Base-by-base conservation (phyloP, 352 stramenopile species). In the Globisporangium yorkense region DNA sequence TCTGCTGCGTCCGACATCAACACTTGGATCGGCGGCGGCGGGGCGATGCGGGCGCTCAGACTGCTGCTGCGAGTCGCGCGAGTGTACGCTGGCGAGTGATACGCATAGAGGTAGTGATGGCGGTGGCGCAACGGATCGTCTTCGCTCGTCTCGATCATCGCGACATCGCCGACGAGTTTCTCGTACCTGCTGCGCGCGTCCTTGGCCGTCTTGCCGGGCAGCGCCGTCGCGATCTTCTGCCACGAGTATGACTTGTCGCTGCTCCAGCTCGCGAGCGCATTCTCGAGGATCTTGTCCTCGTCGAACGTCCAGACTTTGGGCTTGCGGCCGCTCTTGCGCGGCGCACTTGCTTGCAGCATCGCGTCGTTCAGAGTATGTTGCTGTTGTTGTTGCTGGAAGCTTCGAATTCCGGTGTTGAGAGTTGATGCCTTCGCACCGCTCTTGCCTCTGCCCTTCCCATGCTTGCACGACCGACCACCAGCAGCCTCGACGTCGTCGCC, bases 281-380 rank as follows among this genome's bases (percentile, higher is more conserved):
- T 80, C 65, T 95, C 86, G 55, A 95, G 84, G 2, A 75, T 68
- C 66, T 90, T 89, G 59, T 95, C 84, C 65, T 95, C 84, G 51
- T 92, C 74, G 44, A 89, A 88, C 33, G 66, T 92, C 86, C 86
- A 95, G 13, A 65, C 51, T 37, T 80, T 89, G n/a, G 67, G 57
- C 5, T 72, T 72, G 46, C 70, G 70, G 24, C 43, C 63, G 29
- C 52, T 63, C 54, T 63, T 59, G 31, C 29, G 35, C 47, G 16
- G 31, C n/a, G n/a, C 21, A 13, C 15, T 29, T 16, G 35, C 27
- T 18, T 21, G 29, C 29, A 35, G n/a, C 20, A 18, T 27, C 31
- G 31, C 55, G 51, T 51, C 63, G 51, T 56, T 57, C 35, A 53
- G 45, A 2, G 54, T 47, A 5, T 52, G 48, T 18, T 52, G 51